These are phyloP conservation scores for Clohesyomyces aquaticus DNA, from an alignment of 495 filamentous ascomycete species.

Conservation along the genomic window DNA sequence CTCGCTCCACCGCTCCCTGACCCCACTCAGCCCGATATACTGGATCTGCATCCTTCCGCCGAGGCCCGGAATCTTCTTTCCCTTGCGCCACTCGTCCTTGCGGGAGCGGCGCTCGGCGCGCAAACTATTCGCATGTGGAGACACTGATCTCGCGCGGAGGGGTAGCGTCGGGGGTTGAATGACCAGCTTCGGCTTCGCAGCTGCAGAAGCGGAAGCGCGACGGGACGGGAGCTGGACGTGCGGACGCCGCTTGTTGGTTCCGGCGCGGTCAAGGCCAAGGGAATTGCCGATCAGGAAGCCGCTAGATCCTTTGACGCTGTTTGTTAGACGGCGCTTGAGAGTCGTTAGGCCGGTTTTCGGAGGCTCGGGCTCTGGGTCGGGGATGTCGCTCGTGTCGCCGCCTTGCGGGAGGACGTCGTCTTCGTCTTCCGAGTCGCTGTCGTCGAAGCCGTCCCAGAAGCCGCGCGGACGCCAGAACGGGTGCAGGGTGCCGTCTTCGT, in stretches of 20 bases:
- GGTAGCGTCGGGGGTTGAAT: slow-evolving; percentile 28
- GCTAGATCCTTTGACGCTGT: slow-evolving; percentile 37
- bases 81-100: slow-evolving; percentile 34
- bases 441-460: slow-evolving; percentile 68
- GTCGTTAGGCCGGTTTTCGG: slow-evolving; percentile 5
- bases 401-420: slow-evolving; percentile 41
- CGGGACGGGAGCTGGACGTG: slow-evolving; percentile 57
- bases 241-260: slow-evolving; percentile 55
- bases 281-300: slow-evolving; percentile 55
- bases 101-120: slow-evolving; percentile 4
- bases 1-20: slow-evolving; percentile 59
- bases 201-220: no score
- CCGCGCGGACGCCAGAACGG: slow-evolving; percentile 80
- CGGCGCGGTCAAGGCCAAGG: slow-evolving; percentile 51
- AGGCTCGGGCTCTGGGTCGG: slow-evolving; percentile 34
- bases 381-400: slow-evolving; percentile 47
- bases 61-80: slow-evolving; percentile 51
- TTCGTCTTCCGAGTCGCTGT: slow-evolving; percentile 51
- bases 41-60: slow-evolving; percentile 56
- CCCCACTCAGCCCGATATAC: slow-evolving; percentile 56
- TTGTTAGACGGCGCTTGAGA: slow-evolving; percentile 39
- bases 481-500: slow-evolving; percentile 62
- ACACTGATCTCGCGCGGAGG: slow-evolving; percentile 1
- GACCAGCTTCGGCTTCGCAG: slow-evolving; percentile 35
- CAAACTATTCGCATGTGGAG: no score